A percentile compares a stretch with the other conserved stretches of the same genome.
phyloP scores from a whole-genome alignment of 2,329 filamentous ascomycete genomes.

The Pestalotiopsis sp. region DNA sequence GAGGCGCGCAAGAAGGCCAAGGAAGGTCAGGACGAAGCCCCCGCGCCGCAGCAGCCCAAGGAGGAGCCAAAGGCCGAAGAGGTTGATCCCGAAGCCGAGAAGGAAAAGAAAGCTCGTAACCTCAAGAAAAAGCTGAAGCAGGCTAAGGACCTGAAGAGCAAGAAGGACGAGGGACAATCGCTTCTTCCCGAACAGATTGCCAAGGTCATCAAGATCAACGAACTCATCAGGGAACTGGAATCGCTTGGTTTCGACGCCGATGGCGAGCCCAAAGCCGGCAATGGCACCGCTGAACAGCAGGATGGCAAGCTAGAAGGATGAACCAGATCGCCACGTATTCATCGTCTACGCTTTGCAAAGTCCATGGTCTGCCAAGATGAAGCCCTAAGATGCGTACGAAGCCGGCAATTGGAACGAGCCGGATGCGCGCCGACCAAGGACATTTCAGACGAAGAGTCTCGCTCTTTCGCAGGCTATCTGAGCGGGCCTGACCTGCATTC shows the following conservation, averaged over 20 bases:
- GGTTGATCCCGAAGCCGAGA: conserved; percentile 73
- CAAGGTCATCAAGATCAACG: conserved; percentile 96
- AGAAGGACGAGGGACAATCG: conserved; percentile 84
- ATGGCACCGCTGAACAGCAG: not conserved
- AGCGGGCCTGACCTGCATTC: not conserved
- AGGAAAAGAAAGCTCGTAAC: conserved; percentile 90
- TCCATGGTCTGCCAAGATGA: not conserved
- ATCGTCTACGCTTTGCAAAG: not conserved
- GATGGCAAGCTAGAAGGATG: conserved; percentile 5
- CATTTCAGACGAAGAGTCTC: not conserved
- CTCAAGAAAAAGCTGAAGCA: conserved; percentile 95
- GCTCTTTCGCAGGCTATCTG: not conserved
- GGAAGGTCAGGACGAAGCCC: conserved; percentile 61
- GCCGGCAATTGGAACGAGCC: not conserved
- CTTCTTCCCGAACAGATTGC: conserved; percentile 93
- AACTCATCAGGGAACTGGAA: conserved; percentile 87
- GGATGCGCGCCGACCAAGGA: not conserved
- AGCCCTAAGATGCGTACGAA: not conserved
- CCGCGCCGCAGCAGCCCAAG: conserved; percentile 38
- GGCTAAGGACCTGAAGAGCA: conserved; percentile 84
- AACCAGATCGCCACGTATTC: not conserved
- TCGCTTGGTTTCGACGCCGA: conserved; percentile 81
- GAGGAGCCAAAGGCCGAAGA: conserved; percentile 40
- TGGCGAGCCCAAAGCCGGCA: conserved; percentile 56
- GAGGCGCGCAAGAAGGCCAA: conserved; percentile 61